Evolutionary conservation across 2,329 filamentous ascomycete genomes (phyloP).

Genomic region (Sclerotinia sclerotiorum): DNA sequence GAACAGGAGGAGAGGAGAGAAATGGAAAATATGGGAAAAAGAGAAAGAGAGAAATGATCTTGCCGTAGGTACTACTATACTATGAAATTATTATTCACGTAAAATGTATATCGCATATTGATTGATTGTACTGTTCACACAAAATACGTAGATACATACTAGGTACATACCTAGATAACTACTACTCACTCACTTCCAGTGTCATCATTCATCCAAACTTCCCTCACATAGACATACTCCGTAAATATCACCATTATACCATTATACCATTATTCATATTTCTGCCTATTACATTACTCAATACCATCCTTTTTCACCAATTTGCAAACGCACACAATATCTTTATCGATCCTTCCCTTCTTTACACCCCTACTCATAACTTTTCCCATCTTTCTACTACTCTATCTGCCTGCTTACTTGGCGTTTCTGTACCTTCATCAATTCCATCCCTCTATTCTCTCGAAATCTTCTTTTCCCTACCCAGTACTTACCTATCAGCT

Average conservation of each 20-base stretch:
- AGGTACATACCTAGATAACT: too few relatives aligned
- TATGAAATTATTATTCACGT: not conserved
- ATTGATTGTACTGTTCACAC: not conserved
- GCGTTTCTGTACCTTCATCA: not conserved
- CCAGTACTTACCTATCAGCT: not conserved
- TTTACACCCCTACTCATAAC: not conserved
- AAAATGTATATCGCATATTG: not conserved
- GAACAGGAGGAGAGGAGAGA: not conserved
- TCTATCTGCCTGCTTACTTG: conserved; percentile 9
- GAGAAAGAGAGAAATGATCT: not conserved
- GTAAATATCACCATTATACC: too few relatives aligned
- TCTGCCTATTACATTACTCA: not conserved
- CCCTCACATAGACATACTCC: too few relatives aligned
- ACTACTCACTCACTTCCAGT: too few relatives aligned
- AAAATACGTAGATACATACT: too few relatives aligned
- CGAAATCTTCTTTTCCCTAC: not conserved
- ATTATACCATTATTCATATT: too few relatives aligned
- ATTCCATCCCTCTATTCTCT: not conserved
- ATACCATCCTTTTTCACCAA: not conserved
- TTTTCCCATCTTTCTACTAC: not conserved
- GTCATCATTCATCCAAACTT: too few relatives aligned
- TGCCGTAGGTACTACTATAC: not conserved
- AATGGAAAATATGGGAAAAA: not conserved
- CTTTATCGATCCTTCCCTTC: conserved; percentile 10
- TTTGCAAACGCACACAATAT: not conserved